Conservation (phyloP, 2,329 filamentous ascomycete genomes). For the Neopestalotiopsis clavispora region DNA sequence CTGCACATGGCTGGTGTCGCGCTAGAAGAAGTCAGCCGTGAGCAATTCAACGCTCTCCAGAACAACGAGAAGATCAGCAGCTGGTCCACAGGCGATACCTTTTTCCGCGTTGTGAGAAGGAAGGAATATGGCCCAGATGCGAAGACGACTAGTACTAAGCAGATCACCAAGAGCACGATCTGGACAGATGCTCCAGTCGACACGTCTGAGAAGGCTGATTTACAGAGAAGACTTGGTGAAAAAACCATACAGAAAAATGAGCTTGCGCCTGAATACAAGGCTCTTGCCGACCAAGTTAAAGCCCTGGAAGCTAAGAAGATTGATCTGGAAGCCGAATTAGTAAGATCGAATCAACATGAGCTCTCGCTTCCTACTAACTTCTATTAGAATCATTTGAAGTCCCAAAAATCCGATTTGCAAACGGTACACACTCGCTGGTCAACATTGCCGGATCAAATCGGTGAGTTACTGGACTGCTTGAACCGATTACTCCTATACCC, state of each 20-base stretch:
- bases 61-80: constrained; percentile 61
- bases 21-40: constrained; percentile 65
- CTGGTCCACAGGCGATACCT: constrained; percentile 72
- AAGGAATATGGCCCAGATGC: constrained; percentile 80
- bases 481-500: not conserved
- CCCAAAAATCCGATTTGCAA: constrained; percentile 72
- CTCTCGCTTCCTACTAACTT: not conserved
- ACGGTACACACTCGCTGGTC: constrained; percentile 67
- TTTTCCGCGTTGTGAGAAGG: constrained; percentile 71
- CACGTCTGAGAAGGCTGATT: constrained; percentile 62
- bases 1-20: constrained; percentile 73
- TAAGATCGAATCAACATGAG: constrained; percentile 35
- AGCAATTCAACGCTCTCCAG: constrained; percentile 71
- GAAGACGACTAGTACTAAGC: constrained; percentile 69
- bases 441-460: constrained; percentile 72
- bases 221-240: constrained; percentile 59
- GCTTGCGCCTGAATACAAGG: constrained; percentile 39
- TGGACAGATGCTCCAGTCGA: constrained; percentile 85
- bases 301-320: constrained; percentile 41
- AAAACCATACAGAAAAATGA: constrained; percentile 39
- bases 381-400: constrained; percentile 43
- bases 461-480: constrained; percentile 46
- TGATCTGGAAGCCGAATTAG: constrained; percentile 48
- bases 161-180: constrained; percentile 63
- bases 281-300: constrained; percentile 42